These are phyloP conservation scores for Wickerhamiella slavikovae DNA, from an alignment of 805 yeast species.

Conservation along the genomic window DNA sequence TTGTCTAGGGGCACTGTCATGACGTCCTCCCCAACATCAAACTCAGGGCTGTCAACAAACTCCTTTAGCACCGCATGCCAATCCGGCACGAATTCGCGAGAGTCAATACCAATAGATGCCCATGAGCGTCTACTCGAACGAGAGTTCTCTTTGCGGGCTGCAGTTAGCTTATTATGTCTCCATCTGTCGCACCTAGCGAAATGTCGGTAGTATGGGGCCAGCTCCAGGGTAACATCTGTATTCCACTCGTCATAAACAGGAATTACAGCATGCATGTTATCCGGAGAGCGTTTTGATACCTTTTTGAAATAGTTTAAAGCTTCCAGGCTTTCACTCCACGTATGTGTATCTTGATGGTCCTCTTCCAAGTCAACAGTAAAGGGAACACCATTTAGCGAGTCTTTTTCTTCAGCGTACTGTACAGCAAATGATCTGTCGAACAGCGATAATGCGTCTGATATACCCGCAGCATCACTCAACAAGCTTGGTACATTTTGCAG, in stretches of 20 bases:
- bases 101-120: constrained; percentile 10
- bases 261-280: background rate
- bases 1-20: too few relatives aligned
- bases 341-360: too few relatives aligned
- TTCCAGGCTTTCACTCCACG: too few relatives aligned
- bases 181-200: constrained; percentile 14
- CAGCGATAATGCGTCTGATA: too few relatives aligned
- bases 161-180: constrained; percentile 3
- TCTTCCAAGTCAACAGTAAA: background rate
- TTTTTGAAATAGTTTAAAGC: constrained; percentile 2
- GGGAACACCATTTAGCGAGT: constrained; percentile 1
- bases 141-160: constrained; percentile 1
- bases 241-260: background rate
- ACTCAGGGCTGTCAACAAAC: background rate
- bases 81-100: constrained; percentile 1
- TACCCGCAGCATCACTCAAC: too few relatives aligned
- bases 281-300: background rate
- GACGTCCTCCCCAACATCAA: too few relatives aligned
- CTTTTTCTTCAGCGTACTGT: constrained; percentile 2
- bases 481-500: too few relatives aligned
- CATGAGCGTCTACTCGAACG: constrained; percentile 9
- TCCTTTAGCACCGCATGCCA: background rate
- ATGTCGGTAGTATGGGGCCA: constrained; percentile 14
- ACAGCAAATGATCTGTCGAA: too few relatives aligned
- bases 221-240: constrained; percentile 7